Percentiles rank a stretch among this genome's conserved stretches.
These are phyloP conservation scores for Colletotrichum sp. DNA, from an alignment of 2,329 filamentous ascomycete genomes.

Conservation along the genomic window DNA sequence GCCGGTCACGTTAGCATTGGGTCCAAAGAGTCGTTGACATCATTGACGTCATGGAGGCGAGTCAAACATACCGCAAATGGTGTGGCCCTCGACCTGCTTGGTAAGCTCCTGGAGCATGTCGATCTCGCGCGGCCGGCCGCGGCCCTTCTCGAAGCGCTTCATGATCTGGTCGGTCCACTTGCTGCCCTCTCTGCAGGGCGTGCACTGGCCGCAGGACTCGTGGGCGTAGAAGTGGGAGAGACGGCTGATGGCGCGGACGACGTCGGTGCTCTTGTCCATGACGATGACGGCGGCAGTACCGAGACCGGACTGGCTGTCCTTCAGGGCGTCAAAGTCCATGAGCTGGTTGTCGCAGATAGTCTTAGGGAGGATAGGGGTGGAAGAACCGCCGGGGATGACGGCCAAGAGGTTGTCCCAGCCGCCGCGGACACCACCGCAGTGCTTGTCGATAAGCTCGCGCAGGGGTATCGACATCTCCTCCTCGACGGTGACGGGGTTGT, in stretches of 20 bases:
- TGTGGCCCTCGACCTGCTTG: constrained; percentile 99
- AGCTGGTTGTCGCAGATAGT: constrained; percentile 89
- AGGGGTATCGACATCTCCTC: constrained; percentile 99
- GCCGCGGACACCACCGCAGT: constrained; percentile 95
- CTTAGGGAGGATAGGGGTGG: constrained; percentile 94
- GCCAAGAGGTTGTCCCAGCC: constrained; percentile 98
- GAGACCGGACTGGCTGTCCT: constrained; percentile 96
- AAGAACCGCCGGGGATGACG: constrained; percentile 94
- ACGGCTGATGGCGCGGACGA: constrained; percentile 91
- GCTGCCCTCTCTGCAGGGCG: constrained; percentile 97
- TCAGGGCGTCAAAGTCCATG: constrained; percentile 98
- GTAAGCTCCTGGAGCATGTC: constrained; percentile 99
- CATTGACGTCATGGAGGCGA: not conserved
- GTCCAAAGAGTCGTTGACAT: not conserved
- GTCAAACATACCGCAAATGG: constrained; percentile 81
- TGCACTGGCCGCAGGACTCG: constrained; percentile 98
- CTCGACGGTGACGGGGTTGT: constrained; percentile 97
- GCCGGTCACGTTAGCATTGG: constrained; percentile 31
- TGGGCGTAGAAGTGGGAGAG: constrained; percentile 98
- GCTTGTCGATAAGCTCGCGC: constrained; percentile 94
- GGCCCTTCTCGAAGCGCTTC: constrained; percentile 91
- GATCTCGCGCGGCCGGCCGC: constrained; percentile 89
- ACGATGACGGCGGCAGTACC: constrained; percentile 98
- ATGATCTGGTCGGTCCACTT: constrained; percentile 99
- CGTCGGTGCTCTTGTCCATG: constrained; percentile 98